These are phyloP conservation scores for Sugiyamaella lignohabitans DNA, from an alignment of 805 yeast species.

Conservation along the genomic window DNA sequence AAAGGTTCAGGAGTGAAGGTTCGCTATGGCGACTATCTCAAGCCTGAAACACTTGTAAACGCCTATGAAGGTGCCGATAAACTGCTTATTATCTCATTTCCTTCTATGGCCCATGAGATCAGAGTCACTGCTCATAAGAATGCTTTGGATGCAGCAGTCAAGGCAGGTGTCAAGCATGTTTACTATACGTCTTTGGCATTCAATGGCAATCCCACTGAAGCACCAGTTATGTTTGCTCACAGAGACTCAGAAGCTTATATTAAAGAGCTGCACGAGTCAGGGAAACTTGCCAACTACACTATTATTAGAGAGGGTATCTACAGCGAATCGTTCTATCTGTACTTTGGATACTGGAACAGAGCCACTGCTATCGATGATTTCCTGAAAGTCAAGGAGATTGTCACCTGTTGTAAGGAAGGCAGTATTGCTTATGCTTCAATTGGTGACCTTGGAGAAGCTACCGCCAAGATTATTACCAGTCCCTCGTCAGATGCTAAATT, in stretches of 20 bases:
- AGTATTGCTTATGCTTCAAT: constrained; percentile 7
- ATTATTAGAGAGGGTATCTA: constrained; percentile 5
- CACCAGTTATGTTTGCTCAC: constrained; percentile 6
- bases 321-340: neutral
- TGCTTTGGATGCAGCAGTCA: constrained; percentile 5
- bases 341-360: constrained; percentile 1
- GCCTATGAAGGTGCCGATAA: constrained; percentile 4
- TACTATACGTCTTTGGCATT: constrained; percentile 8
- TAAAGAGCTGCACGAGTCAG: neutral
- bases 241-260: constrained; percentile 3
- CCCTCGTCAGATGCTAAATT: neutral
- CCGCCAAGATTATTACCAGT: constrained; percentile 2
- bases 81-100: constrained; percentile 4
- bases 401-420: neutral
- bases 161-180: constrained; percentile 4
- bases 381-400: neutral
- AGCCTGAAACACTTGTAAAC: neutral
- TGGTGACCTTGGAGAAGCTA: constrained; percentile 9
- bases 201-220: constrained; percentile 7
- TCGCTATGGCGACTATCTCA: constrained; percentile 1
- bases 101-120: constrained; percentile 4
- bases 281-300: neutral
- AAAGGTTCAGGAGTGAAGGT: constrained; percentile 1
- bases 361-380: neutral
- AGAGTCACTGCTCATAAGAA: constrained; percentile 1